phyloP scores from a whole-genome alignment of 2,329 filamentous ascomycete species.

The Leptoxyphium fumago region DNA sequence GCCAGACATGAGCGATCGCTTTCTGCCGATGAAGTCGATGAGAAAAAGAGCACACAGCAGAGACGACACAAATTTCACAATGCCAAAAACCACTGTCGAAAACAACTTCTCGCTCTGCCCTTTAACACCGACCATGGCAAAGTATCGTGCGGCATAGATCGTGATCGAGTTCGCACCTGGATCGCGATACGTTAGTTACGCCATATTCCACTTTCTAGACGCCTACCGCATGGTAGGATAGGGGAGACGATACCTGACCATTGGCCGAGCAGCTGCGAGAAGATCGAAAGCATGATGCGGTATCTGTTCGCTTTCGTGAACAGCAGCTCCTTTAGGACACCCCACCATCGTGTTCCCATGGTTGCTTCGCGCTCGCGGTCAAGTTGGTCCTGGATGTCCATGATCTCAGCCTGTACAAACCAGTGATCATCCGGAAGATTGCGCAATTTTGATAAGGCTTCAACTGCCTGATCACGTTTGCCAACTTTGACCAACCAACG shows the following conservation, averaged over 20 bases:
- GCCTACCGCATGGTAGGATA: no score
- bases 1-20: slow-evolving; percentile 37
- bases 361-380: slow-evolving; percentile 60
- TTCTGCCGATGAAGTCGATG: slow-evolving; percentile 65
- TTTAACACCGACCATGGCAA: slow-evolving; percentile 54
- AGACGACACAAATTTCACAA: slow-evolving; percentile 55
- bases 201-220: no score
- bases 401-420: slow-evolving; percentile 36
- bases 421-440: slow-evolving; percentile 16
- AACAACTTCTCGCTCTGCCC: slow-evolving; percentile 56
- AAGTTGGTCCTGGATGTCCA: slow-evolving; percentile 49
- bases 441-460: slow-evolving; percentile 16
- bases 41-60: slow-evolving; percentile 61
- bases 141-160: slow-evolving; percentile 60
- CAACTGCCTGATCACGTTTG: slow-evolving; percentile 15
- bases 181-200: no score
- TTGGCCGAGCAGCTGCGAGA: slow-evolving; percentile 58
- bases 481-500: slow-evolving; percentile 21
- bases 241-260: slow-evolving; percentile 46
- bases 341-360: slow-evolving; percentile 47
- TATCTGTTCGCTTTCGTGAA: slow-evolving; percentile 55
- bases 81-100: slow-evolving; percentile 60
- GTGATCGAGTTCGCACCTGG: slow-evolving; percentile 47
- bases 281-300: slow-evolving; percentile 51
- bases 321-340: slow-evolving; percentile 55